Base-by-base conservation (phyloP, 2,329 filamentous ascomycete species). In the Colletotrichum abscissum region DNA sequence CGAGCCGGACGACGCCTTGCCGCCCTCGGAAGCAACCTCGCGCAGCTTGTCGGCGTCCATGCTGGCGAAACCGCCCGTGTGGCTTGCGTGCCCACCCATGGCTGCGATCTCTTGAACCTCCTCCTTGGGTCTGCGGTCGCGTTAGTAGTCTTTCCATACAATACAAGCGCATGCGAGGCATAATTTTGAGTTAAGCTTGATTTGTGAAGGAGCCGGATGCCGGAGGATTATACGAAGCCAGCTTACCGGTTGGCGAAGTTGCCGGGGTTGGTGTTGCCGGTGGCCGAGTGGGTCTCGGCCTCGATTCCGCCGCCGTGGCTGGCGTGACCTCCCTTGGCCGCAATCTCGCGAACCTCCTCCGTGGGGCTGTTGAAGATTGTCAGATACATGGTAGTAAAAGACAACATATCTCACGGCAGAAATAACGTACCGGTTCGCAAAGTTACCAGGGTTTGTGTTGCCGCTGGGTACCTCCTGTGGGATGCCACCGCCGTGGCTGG, bases 11-110 rank as follows among this genome's bases (percentile, higher is more conserved):
- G 88, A 89, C 0, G 86, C 85, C 64, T 89, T 81, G 5, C 88
- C 88, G 11, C 89, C 89, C 78, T 84, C 82, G 12, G 88, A 90
- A 1, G 89, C 88, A 72, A 90, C 89, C 1, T 90, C 84, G 24
- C 82, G 81, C 88, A 89, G 81, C 77, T 81, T 84, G 19, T 84
- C 81, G 19, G 84, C 67, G 35, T 85, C 82, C 83, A 85, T 85
- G 72, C 74, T 81, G 55, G 83, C 83, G 58, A 84, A 85, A 2
- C 82, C 83, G 2, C 82, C 80, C 8, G 65, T 66, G 76, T 84
- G 81, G 71, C 83, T 83, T 5, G 82, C 69, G 68, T 84, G 77
- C 16, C 84, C 84, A 24, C 84, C 84, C 77, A 85, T 85, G 64
- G 80, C 79, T 0, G 83, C 84, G 67, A 86, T 85, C 4, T 83